Conservation (phyloP, 2,329 filamentous ascomycete genomes). For the Exophiala bonariae region DNA sequence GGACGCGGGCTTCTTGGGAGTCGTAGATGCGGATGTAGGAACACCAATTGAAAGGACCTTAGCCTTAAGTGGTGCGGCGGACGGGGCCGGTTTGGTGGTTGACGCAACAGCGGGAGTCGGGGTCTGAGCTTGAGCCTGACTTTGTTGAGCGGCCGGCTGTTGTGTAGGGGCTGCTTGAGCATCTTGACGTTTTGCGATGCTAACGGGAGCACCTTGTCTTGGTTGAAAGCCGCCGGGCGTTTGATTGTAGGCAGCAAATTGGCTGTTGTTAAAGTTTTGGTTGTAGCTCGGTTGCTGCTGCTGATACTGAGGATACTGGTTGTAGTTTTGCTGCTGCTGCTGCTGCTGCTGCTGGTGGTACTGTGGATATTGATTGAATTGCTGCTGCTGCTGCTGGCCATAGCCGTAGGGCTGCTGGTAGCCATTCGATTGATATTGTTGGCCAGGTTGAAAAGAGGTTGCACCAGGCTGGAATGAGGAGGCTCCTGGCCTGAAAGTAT, state of each 20-base stretch:
- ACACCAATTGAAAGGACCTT: conserved; percentile 74
- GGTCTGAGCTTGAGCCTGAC: conserved; percentile 51
- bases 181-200: conserved; percentile 40
- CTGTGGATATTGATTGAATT: conserved; percentile 56
- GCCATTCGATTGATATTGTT: conserved; percentile 60
- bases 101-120: conserved; percentile 41
- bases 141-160: conserved; percentile 48
- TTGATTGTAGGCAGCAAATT: conserved; percentile 46
- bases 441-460: conserved; percentile 69
- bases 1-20: conserved; percentile 44
- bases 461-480: conserved; percentile 73
- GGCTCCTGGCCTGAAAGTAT: conserved; percentile 65
- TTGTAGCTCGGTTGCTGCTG: conserved; percentile 40
- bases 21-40: conserved; percentile 34
- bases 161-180: conserved; percentile 48
- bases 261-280: conserved; percentile 48
- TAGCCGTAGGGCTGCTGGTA: conserved; percentile 46
- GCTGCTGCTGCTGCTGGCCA: conserved; percentile 57
- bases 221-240: conserved; percentile 40
- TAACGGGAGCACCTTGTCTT: conserved; percentile 46
- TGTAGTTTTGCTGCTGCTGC: conserved; percentile 33
- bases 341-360: conserved; percentile 54
- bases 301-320: conserved; percentile 46
- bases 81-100: conserved; percentile 17
- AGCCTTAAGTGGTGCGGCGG: conserved; percentile 50